A percentile compares a stretch with the other conserved stretches of the same genome.
Evolutionary conservation across 495 filamentous ascomycete genomes (phyloP).

Genomic region (Penicillium bovifimosum): DNA sequence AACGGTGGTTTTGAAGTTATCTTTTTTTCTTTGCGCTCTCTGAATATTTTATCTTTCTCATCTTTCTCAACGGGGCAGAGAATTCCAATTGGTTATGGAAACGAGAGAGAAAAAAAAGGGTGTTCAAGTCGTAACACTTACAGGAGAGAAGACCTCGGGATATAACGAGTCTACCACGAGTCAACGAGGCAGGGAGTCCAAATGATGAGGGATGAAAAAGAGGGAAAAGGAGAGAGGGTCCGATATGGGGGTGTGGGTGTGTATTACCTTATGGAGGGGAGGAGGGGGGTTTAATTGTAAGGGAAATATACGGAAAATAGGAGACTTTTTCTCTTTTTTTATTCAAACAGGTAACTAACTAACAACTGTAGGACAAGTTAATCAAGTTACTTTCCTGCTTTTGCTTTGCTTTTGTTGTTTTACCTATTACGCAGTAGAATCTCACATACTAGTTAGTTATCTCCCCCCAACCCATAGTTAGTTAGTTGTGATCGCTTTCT

Average conservation of each 20-base stretch:
- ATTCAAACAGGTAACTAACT: too few relatives aligned
- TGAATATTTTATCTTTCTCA: background rate
- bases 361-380: too few relatives aligned
- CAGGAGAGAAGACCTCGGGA: conserved; percentile 21
- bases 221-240: conserved; percentile 18
- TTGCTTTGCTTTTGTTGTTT: too few relatives aligned
- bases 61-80: background rate
- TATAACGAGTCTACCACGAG: conserved; percentile 31
- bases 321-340: background rate
- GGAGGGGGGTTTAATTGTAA: conserved; percentile 5
- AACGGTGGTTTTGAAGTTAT: background rate
- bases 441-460: too few relatives aligned
- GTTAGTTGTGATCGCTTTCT: too few relatives aligned
- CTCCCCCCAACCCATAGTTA: too few relatives aligned
- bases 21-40: background rate
- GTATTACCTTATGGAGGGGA: conserved; percentile 10
- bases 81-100: background rate
- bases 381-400: too few relatives aligned
- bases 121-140: conserved; percentile 14
- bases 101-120: background rate
- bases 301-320: background rate
- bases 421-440: too few relatives aligned
- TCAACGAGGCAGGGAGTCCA: conserved; percentile 34
- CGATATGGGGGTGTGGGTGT: conserved; percentile 14
- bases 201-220: conserved; percentile 12